Conservation (phyloP, 345 rosid species). For the Hibiscus tridactylites region DNA sequence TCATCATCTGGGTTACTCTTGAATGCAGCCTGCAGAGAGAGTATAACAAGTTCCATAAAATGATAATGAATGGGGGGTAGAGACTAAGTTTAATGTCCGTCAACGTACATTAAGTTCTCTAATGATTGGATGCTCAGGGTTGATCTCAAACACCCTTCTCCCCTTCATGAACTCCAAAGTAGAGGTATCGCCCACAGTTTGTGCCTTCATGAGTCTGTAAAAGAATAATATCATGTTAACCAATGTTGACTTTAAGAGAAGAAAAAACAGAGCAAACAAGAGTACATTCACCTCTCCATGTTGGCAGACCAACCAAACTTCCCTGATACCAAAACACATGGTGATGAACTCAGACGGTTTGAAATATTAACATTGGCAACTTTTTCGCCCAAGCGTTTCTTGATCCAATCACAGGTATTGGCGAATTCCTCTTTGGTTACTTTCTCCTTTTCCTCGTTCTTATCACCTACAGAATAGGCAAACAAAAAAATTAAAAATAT, state of each 20-base stretch:
- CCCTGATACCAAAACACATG: slow-evolving; percentile 90
- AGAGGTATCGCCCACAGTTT: slow-evolving; percentile 69
- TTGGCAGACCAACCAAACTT: slow-evolving; percentile 99
- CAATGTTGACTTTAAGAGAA: neutral
- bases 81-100: neutral
- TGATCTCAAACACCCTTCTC: slow-evolving; percentile 95
- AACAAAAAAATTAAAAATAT: neutral
- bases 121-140: slow-evolving; percentile 82
- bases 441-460: slow-evolving; percentile 83
- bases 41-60: neutral
- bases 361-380: slow-evolving; percentile 91
- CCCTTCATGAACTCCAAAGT: slow-evolving; percentile 91
- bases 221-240: slow-evolving; percentile 11
- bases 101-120: slow-evolving; percentile 49
- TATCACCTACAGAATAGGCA: slow-evolving; percentile 50
- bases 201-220: slow-evolving; percentile 87
- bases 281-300: slow-evolving; percentile 71
- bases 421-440: slow-evolving; percentile 70
- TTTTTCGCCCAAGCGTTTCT: slow-evolving; percentile 75
- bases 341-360: slow-evolving; percentile 83
- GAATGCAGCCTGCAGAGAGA: slow-evolving; percentile 59
- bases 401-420: slow-evolving; percentile 94
- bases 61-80: neutral
- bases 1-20: slow-evolving; percentile 57
- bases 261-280: neutral